These are phyloP conservation scores for Candida hispaniensis DNA, from an alignment of 805 yeast genomes.

Conservation along the genomic window DNA sequence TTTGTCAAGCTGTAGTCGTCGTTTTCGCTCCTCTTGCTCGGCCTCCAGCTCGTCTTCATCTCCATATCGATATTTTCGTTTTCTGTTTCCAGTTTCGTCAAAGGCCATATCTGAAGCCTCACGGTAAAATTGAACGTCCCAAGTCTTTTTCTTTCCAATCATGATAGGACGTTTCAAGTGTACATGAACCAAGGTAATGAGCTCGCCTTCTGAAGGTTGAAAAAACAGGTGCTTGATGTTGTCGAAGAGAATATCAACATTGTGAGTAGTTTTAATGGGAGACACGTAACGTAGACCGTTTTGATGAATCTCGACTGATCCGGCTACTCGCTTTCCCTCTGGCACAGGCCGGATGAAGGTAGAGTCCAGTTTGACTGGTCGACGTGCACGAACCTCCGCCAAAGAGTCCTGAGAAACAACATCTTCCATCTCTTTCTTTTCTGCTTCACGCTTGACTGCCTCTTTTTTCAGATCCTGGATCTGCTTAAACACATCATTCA, in stretches of 20 bases:
- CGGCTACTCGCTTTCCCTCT: constrained; percentile 92
- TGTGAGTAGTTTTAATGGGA: constrained; percentile 71
- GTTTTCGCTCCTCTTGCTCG: constrained; percentile 94
- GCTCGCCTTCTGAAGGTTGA: constrained; percentile 93
- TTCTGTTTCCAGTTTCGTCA: constrained; percentile 93
- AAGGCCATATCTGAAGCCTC: constrained; percentile 94
- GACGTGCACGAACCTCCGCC: constrained; percentile 67
- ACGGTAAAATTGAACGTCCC: constrained; percentile 90
- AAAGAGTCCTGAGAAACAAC: constrained; percentile 87
- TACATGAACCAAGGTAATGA: constrained; percentile 84
- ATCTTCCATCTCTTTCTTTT: constrained; percentile 84
- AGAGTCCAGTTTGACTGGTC: constrained; percentile 78
- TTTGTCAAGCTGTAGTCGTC: constrained; percentile 81
- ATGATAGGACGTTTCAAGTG: constrained; percentile 87
- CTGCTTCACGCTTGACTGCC: constrained; percentile 81
- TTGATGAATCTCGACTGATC: constrained; percentile 81
- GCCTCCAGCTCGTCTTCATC: constrained; percentile 98
- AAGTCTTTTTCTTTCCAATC: constrained; percentile 91
- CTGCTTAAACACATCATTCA: constrained; percentile 79
- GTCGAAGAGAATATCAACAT: constrained; percentile 76
- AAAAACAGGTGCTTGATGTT: constrained; percentile 89
- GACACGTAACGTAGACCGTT: constrained; percentile 93
- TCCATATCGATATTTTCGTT: constrained; percentile 78
- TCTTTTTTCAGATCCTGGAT: constrained; percentile 89
- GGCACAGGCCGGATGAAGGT: constrained; percentile 93